Evolutionary conservation across 78 protist genomes (phyloP).

Genomic region (Neovahlkampfia damariscottae): DNA sequence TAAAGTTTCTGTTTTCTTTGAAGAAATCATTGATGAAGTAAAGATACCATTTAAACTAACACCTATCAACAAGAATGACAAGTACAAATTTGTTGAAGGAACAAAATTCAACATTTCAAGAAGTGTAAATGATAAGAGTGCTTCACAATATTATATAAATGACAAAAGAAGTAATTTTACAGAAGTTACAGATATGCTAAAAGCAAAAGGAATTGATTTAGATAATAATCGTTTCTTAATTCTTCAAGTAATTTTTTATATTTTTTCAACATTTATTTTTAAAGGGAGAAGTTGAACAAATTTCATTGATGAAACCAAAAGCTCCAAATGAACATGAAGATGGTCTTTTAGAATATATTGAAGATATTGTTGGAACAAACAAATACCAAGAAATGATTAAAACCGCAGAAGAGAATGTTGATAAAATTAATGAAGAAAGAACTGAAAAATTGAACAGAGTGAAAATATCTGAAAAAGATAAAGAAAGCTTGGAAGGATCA

Average conservation of each 20-base stretch:
- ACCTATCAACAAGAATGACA: constrained; percentile 15
- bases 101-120: constrained; percentile 76
- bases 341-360: constrained; percentile 97
- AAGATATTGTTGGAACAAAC: constrained; percentile 94
- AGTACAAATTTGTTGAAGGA: constrained; percentile 37
- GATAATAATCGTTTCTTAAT: constrained; percentile 97
- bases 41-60: neutral
- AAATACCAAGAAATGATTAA: constrained; percentile 53
- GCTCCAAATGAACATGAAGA: constrained; percentile 62
- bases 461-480: constrained; percentile 47
- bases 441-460: constrained; percentile 31
- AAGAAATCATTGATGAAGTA: constrained; percentile 74
- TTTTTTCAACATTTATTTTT: neutral
- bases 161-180: constrained; percentile 5
- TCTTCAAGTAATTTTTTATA: too few relatives aligned
- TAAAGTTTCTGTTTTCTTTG: constrained; percentile 85
- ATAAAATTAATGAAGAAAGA: constrained; percentile 61
- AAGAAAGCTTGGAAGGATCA: constrained; percentile 41
- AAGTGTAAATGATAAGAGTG: constrained; percentile 32
- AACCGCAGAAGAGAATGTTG: constrained; percentile 32
- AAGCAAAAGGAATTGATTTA: constrained; percentile 81
- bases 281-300: constrained; percentile 98
- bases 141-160: constrained; percentile 64
- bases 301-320: constrained; percentile 98
- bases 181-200: constrained; percentile 60